Percentiles rank a stretch among this genome's conserved stretches.
These are phyloP conservation scores for Ramularia collo-cygni DNA, from an alignment of 2,329 filamentous ascomycete species.

Conservation along the genomic window DNA sequence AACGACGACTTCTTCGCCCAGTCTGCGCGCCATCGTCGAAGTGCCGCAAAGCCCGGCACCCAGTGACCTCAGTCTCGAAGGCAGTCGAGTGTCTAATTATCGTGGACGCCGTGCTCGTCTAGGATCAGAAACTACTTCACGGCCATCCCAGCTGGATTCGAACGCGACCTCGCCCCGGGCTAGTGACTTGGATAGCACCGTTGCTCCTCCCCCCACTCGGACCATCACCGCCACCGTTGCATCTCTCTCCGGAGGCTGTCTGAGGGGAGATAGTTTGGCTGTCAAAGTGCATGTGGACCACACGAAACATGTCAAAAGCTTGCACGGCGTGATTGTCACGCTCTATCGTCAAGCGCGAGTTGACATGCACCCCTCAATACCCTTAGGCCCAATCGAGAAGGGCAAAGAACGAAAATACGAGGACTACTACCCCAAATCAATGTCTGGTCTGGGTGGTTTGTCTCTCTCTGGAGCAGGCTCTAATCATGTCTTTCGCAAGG, in stretches of 20 bases:
- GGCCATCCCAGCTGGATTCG: slow-evolving; percentile 36
- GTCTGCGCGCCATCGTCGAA: slow-evolving; percentile 26
- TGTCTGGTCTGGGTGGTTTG: slow-evolving; percentile 77
- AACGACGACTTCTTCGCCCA: slow-evolving; percentile 21
- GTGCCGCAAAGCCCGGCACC: slow-evolving; percentile 36
- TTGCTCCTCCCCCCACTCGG: slow-evolving; percentile 44
- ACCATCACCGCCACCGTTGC: slow-evolving; percentile 85
- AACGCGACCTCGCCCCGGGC: slow-evolving; percentile 35
- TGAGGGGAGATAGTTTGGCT: slow-evolving; percentile 76
- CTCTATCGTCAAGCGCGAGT: slow-evolving; percentile 86
- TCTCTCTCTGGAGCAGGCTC: slow-evolving; percentile 81
- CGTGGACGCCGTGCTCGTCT: slow-evolving; percentile 6
- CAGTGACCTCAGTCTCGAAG: slow-evolving; percentile 42
- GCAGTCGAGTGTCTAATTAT: slow-evolving; percentile 10
- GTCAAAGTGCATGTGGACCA: slow-evolving; percentile 79
- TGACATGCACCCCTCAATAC: slow-evolving; percentile 65
- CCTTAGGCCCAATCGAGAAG: slow-evolving; percentile 55
- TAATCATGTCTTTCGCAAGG: slow-evolving; percentile 90
- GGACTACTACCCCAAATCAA: slow-evolving; percentile 80
- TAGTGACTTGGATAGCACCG: slow-evolving; percentile 43
- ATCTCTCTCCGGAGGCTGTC: slow-evolving; percentile 70
- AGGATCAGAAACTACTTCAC: slow-evolving; percentile 32
- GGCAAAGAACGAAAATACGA: slow-evolving; percentile 66
- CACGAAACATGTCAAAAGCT: slow-evolving; percentile 80
- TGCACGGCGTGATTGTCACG: slow-evolving; percentile 88